Percentiles rank a stretch among this genome's conserved stretches.
Evolutionary conservation across 352 stramenopile species (phyloP).

Genomic region (Globisporangium parvum): DNA sequence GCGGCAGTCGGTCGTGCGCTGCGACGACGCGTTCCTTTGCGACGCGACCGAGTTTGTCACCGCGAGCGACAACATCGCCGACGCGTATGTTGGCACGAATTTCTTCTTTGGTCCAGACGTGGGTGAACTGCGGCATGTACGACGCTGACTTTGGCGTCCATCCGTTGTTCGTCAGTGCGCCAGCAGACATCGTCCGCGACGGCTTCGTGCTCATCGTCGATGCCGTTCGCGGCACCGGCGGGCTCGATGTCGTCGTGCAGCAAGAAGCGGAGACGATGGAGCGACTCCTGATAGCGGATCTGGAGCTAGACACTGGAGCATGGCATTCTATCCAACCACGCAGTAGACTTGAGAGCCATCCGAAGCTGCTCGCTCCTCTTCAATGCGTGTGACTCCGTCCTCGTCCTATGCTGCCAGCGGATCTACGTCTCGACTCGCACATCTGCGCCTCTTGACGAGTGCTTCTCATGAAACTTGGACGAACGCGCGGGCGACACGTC

Average conservation of each 20-base stretch:
- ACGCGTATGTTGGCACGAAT: constrained; percentile 31
- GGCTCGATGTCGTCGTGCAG: constrained; percentile 40
- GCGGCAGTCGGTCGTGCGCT: constrained; percentile 31
- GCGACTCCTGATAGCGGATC: constrained; percentile 16
- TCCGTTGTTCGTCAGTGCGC: constrained; percentile 32
- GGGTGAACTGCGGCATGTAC: constrained; percentile 55
- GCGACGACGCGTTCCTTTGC: constrained; percentile 31
- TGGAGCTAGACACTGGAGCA: constrained; percentile 7
- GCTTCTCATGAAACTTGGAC: neutral
- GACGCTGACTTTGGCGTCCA: constrained; percentile 38
- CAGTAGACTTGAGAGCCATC: too few relatives aligned
- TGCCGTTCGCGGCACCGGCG: constrained; percentile 21
- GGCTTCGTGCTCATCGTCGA: constrained; percentile 47
- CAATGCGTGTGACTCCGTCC: too few relatives aligned
- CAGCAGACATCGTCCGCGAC: constrained; percentile 27
- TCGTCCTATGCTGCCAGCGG: too few relatives aligned
- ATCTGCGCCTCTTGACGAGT: neutral
- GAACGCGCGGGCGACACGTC: neutral
- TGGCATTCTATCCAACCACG: too few relatives aligned
- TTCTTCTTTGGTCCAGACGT: constrained; percentile 45
- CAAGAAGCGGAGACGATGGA: constrained; percentile 32
- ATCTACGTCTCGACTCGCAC: neutral
- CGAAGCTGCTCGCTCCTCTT: too few relatives aligned
- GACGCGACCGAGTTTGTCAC: constrained; percentile 49
- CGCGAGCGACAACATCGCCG: constrained; percentile 21